Evolutionary conservation across 1,139 yeast species (phyloP).

Genomic region (Barnettozyma hawaiiensis): DNA sequence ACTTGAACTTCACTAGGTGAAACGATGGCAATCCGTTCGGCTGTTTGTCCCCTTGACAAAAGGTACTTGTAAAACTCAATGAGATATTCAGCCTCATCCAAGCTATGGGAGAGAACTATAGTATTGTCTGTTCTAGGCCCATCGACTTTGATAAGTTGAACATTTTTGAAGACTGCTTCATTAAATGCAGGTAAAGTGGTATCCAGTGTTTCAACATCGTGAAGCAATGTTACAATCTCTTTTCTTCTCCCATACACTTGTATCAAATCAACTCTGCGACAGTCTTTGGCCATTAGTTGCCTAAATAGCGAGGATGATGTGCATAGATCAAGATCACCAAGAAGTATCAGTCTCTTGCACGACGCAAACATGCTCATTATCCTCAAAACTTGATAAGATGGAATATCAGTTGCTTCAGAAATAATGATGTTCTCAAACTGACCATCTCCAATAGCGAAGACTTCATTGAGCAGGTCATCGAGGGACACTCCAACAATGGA

Average conservation of each 20-base stretch:
- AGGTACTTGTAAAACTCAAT: slow-evolving; percentile 45
- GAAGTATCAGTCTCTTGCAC: slow-evolving; percentile 28
- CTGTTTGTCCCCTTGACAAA: slow-evolving; percentile 42
- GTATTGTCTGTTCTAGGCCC: slow-evolving; percentile 30
- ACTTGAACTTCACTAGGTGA: slow-evolving; percentile 37
- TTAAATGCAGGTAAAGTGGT: slow-evolving; percentile 20
- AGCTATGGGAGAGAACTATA: slow-evolving; percentile 32
- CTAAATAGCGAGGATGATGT: slow-evolving; percentile 6
- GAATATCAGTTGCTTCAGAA: slow-evolving; percentile 32
- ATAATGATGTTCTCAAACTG: slow-evolving; percentile 30
- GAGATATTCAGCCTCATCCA: slow-evolving; percentile 52
- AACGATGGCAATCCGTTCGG: slow-evolving; percentile 36
- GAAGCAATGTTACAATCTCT: slow-evolving; percentile 5
- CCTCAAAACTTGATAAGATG: slow-evolving; percentile 29
- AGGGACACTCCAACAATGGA: slow-evolving; percentile 31
- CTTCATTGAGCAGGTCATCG: slow-evolving; percentile 21
- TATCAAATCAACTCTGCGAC: slow-evolving; percentile 1
- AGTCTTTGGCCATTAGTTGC: not conserved
- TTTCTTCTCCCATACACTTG: slow-evolving; percentile 4
- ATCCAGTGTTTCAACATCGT: not conserved
- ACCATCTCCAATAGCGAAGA: slow-evolving; percentile 18
- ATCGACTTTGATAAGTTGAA: slow-evolving; percentile 37
- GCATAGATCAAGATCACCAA: slow-evolving; percentile 30
- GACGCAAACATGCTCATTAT: slow-evolving; percentile 5
- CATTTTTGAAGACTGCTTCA: slow-evolving; percentile 37